Base-by-base conservation (phyloP, 2,329 filamentous ascomycete species). In the Pseudodiploospora longispora region DNA sequence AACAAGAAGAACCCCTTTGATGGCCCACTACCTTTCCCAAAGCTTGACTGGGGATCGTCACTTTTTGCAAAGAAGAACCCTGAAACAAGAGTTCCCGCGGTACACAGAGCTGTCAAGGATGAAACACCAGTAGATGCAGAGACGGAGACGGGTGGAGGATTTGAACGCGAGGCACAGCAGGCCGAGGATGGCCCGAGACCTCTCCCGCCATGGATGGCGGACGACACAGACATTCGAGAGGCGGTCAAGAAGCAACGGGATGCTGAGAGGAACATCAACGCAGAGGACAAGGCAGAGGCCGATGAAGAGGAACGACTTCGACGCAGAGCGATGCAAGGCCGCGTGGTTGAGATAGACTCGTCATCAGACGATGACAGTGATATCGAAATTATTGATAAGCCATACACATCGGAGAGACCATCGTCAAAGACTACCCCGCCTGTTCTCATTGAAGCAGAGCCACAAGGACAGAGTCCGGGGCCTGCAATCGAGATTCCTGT, bases 21-120 rank as follows among this genome's bases (percentile, higher is more conserved):
- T 51, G 91, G 91, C 0, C 88, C 90, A 0, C 64, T 98, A 5
- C 93, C 93, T 0, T 98, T 98, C 57, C 89, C 95, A 54, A 91
- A 88, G 57, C 72, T 95, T 2, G 80, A 85, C 37, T 81, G 76
- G 72, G 82, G 78, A 41, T 82, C 78, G 3, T 75, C 72, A 1
- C 68, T 81, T 2, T 81, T 80, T 47, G 64, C 64, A 5, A 72
- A 69, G 50, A 71, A 68, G 44, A 48, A 52, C 6, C 43, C 46
- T 1, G 51, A 59, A 7, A 55, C 55, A 37, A 47, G 53, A 6
- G 49, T 54, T 4, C 49, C 58, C 27, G 32, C 41, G 9, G 36
- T 51, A 6, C 47, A 55, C 4, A 58, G 60, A n/a, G 38, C 49
- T 7, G 35, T 36, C 3, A 47, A 44, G 43, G 49, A 64, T 30